Conservation (phyloP, 2,329 filamentous ascomycete species). For the Thielaviopsis ethacetica region DNA sequence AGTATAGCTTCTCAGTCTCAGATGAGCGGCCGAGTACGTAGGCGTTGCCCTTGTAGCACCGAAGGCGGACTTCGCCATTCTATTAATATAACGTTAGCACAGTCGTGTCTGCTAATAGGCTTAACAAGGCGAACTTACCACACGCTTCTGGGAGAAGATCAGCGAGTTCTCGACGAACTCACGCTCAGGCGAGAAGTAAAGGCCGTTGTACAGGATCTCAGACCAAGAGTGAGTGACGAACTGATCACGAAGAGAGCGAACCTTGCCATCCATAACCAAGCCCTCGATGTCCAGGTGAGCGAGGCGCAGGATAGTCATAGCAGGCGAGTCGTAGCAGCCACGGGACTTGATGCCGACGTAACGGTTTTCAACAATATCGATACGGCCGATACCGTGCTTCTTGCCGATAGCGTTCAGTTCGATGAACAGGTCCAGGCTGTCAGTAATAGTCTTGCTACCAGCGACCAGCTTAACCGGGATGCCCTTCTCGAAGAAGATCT, state of each 20-base stretch:
- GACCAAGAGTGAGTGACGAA: slow-evolving; percentile 31
- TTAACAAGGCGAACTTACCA: slow-evolving; percentile 15
- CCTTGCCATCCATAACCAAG: slow-evolving; percentile 37
- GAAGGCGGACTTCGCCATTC: slow-evolving; percentile 22
- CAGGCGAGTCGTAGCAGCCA: slow-evolving; percentile 31
- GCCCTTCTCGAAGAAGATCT: slow-evolving; percentile 50
- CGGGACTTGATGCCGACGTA: slow-evolving; percentile 21
- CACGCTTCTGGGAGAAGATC: slow-evolving; percentile 38
- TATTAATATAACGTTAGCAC: background rate
- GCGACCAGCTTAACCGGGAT: slow-evolving; percentile 46
- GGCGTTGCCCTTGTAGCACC: slow-evolving; percentile 30
- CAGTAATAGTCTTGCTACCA: slow-evolving; percentile 41
- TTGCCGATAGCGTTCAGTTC: slow-evolving; percentile 47
- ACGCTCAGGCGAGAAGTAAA: slow-evolving; percentile 34
- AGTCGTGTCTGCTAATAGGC: background rate
- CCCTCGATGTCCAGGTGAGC: slow-evolving; percentile 35
- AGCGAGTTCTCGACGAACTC: slow-evolving; percentile 47
- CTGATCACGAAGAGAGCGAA: slow-evolving; percentile 36
- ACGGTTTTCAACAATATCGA: slow-evolving; percentile 37
- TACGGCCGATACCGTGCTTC: slow-evolving; percentile 49
- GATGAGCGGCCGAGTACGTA: slow-evolving; percentile 30
- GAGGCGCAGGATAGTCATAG: slow-evolving; percentile 16
- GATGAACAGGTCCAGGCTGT: slow-evolving; percentile 48
- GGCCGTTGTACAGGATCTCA: slow-evolving; percentile 31
- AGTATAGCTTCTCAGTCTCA: slow-evolving; percentile 33